Evolutionary conservation across 2,329 filamentous ascomycete genomes (phyloP).

Genomic region (Pseudocercospora cruenta): DNA sequence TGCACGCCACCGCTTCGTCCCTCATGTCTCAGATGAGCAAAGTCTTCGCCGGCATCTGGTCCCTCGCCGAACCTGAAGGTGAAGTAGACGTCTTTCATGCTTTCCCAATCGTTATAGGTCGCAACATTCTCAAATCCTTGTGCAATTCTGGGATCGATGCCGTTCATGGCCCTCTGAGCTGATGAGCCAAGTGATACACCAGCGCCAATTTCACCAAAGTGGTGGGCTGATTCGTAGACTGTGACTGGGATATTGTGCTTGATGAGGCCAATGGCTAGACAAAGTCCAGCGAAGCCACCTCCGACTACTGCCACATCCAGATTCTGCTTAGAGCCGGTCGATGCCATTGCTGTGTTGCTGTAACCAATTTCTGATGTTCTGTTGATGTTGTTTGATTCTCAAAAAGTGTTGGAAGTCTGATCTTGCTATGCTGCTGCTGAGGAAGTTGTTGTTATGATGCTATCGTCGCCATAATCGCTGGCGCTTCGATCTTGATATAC

Average conservation of each 20-base stretch:
- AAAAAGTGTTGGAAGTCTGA: no score
- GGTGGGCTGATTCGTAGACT: slow-evolving; percentile 50
- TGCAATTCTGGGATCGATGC: slow-evolving; percentile 52
- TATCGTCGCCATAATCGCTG: background rate
- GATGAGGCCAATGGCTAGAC: slow-evolving; percentile 56
- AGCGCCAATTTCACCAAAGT: slow-evolving; percentile 53
- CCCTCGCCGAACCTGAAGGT: slow-evolving; percentile 43
- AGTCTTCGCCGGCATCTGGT: slow-evolving; percentile 29
- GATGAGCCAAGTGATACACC: slow-evolving; percentile 60
- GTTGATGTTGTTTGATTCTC: no score
- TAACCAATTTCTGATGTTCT: no score
- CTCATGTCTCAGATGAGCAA: slow-evolving; percentile 29
- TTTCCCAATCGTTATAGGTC: slow-evolving; percentile 42
- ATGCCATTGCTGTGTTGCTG: background rate
- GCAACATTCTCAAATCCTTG: slow-evolving; percentile 47
- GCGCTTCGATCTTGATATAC: background rate
- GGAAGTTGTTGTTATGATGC: background rate
- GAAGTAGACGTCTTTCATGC: slow-evolving; percentile 42
- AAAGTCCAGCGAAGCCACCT: slow-evolving; percentile 61
- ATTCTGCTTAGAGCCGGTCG: background rate
- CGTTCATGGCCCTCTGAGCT: slow-evolving; percentile 56
- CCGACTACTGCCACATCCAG: slow-evolving; percentile 57
- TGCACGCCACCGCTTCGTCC: slow-evolving; percentile 41
- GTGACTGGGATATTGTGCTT: slow-evolving; percentile 47
- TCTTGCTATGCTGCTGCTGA: background rate